Percentiles rank a stretch among this genome's conserved stretches.
phyloP scores from a whole-genome alignment of 306 rosid species.

The Cicer bijugum region DNA sequence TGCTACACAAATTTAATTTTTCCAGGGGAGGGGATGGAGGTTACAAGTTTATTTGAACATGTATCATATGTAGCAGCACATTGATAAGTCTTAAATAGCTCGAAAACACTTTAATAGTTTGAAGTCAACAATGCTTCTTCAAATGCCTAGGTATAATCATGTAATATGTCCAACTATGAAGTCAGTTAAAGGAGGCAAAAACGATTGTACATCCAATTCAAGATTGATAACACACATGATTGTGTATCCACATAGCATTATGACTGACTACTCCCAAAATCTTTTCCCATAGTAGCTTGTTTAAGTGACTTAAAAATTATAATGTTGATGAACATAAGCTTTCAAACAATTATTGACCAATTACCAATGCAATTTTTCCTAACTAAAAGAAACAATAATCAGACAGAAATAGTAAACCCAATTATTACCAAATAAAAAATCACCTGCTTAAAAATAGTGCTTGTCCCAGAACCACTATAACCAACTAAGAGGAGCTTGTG shows the following conservation, averaged over 20 bases:
- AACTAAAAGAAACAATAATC: constrained; percentile 36
- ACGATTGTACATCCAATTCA: background rate
- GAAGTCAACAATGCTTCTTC: constrained; percentile 40
- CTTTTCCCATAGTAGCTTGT: background rate
- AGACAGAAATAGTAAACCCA: constrained; percentile 23
- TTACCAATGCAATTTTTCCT: constrained; percentile 6
- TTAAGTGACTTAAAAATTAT: constrained; percentile 1
- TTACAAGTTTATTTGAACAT: constrained; percentile 9
- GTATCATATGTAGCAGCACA: constrained; percentile 19
- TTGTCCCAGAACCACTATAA: constrained; percentile 87
- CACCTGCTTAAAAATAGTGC: constrained; percentile 99
- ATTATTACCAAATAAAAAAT: constrained; percentile 24
- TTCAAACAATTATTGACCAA: background rate
- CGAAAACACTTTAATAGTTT: constrained; percentile 9
- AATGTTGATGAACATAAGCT: constrained; percentile 24
- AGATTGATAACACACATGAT: constrained; percentile 19
- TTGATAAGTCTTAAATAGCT: constrained; percentile 26
- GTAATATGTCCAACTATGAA: constrained; percentile 6
- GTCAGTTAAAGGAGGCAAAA: background rate
- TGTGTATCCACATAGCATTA: constrained; percentile 1
- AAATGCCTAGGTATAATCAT: constrained; percentile 1
- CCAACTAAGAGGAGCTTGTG: constrained; percentile 97
- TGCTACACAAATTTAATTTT: constrained; percentile 1
- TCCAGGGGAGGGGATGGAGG: background rate
- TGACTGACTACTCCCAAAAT: background rate